Evolutionary conservation across 163 green algal genomes (phyloP).

Genomic region (Scenedesmus sp.): DNA sequence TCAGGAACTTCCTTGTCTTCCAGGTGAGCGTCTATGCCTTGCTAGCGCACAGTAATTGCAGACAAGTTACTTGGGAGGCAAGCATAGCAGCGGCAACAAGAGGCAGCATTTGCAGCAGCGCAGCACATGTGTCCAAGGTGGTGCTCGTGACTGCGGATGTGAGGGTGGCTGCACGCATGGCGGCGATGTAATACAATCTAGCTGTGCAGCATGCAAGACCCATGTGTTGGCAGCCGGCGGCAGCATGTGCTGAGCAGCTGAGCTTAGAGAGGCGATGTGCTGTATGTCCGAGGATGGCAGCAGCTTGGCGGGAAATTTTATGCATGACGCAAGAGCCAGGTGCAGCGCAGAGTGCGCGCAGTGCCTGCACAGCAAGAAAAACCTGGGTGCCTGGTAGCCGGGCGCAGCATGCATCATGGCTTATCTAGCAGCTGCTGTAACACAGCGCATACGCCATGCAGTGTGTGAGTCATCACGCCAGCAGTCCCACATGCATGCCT

Average conservation of each 20-base stretch:
- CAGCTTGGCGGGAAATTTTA: background rate
- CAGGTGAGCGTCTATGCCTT: constrained; percentile 76
- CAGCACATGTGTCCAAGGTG: background rate
- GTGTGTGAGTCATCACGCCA: too few relatives aligned
- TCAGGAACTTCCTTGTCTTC: constrained; percentile 99
- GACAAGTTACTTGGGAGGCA: background rate
- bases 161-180: background rate
- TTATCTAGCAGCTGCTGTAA: too few relatives aligned
- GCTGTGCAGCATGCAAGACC: background rate
- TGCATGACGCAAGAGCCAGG: background rate
- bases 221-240: background rate
- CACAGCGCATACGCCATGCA: too few relatives aligned
- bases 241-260: background rate
- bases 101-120: background rate
- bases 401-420: background rate
- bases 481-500: too few relatives aligned
- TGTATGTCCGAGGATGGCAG: background rate
- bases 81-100: background rate
- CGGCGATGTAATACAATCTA: background rate
- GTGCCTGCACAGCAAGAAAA: background rate
- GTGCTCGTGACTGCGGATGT: background rate
- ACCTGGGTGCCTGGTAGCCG: background rate
- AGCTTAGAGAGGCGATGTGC: background rate
- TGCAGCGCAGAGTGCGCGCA: background rate
- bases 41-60: background rate